These are phyloP conservation scores for Circinella minor DNA, from an alignment of 371 early-diverging fungal genomes.

Conservation along the genomic window DNA sequence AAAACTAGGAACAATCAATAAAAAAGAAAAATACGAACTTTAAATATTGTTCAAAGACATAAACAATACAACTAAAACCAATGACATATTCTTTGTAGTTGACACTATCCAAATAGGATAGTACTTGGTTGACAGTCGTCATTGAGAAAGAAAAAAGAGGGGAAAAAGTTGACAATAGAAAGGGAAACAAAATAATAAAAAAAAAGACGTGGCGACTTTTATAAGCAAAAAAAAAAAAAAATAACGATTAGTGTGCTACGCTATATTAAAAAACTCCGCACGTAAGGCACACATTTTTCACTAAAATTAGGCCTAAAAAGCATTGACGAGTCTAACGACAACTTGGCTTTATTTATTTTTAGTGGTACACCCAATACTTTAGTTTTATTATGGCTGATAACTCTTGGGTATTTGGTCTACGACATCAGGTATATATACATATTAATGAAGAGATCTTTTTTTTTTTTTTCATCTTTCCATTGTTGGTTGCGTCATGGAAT, in stretches of 20 bases:
- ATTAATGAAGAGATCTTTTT: no score
- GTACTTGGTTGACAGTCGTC: slow-evolving; percentile 5
- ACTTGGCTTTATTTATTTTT: no score
- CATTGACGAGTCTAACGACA: background rate
- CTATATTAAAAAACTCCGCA: no score
- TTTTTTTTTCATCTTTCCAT: no score
- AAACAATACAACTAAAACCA: slow-evolving; percentile 67
- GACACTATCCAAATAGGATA: slow-evolving; percentile 33
- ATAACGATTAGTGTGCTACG: no score
- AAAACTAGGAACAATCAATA: no score
- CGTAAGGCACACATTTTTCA: no score
- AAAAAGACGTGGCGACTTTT: background rate
- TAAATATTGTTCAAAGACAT: slow-evolving; percentile 71
- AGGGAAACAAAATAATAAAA: slow-evolving; percentile 16
- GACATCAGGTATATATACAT: slow-evolving; percentile 62
- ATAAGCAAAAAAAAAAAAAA: no score
- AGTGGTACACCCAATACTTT: background rate
- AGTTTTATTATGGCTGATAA: slow-evolving; percentile 26
- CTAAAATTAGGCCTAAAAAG: background rate
- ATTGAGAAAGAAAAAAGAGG: slow-evolving; percentile 5
- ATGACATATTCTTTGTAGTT: slow-evolving; percentile 81
- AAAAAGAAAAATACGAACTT: slow-evolving; percentile 46
- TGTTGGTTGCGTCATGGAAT: no score
- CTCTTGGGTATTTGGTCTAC: slow-evolving; percentile 71
- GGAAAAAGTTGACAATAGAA: background rate